phyloP scores from a whole-genome alignment of 805 yeast species.

The Saccharomyces mikatae region DNA sequence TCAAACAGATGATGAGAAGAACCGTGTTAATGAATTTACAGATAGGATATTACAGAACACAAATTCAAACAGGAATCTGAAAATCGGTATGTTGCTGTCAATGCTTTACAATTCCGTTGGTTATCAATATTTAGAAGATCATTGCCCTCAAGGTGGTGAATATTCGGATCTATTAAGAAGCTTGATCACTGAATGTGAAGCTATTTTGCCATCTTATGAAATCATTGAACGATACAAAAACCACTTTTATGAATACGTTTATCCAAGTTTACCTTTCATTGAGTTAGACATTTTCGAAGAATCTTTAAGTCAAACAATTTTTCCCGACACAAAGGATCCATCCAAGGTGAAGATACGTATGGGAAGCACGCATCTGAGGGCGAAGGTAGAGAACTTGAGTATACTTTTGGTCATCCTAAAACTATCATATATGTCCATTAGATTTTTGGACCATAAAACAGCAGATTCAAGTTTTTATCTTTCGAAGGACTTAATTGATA shows the following conservation, averaged over 20 bases:
- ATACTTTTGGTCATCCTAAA: conserved; percentile 23
- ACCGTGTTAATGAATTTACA: conserved; percentile 22
- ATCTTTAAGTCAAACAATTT: conserved; percentile 17
- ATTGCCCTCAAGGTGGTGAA: conserved; percentile 16
- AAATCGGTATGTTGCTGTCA: conserved; percentile 18
- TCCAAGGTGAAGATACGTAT: conserved; percentile 17
- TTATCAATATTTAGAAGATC: conserved; percentile 23
- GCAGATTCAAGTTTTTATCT: conserved; percentile 5
- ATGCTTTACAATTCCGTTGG: conserved; percentile 18
- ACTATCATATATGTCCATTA: conserved; percentile 23
- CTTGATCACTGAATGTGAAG: conserved; percentile 19
- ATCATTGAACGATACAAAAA: conserved; percentile 19
- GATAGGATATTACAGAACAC: conserved; percentile 23
- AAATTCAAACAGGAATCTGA: conserved; percentile 14
- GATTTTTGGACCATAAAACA: conserved; percentile 11
- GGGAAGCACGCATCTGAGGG: conserved; percentile 22
- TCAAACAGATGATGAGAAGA: conserved; percentile 15
- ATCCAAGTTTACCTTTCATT: conserved; percentile 23
- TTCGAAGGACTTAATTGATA: conserved; percentile 14
- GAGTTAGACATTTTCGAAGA: conserved; percentile 26
- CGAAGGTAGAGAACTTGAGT: conserved; percentile 23
- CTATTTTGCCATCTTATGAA: conserved; percentile 21
- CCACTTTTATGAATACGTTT: conserved; percentile 23
- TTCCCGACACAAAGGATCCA: conserved; percentile 13
- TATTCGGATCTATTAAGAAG: conserved; percentile 21